Percentiles rank a stretch among this genome's conserved stretches.
Conservation (phyloP, 2,329 filamentous ascomycete species). For the Sarocladium kiliense region DNA sequence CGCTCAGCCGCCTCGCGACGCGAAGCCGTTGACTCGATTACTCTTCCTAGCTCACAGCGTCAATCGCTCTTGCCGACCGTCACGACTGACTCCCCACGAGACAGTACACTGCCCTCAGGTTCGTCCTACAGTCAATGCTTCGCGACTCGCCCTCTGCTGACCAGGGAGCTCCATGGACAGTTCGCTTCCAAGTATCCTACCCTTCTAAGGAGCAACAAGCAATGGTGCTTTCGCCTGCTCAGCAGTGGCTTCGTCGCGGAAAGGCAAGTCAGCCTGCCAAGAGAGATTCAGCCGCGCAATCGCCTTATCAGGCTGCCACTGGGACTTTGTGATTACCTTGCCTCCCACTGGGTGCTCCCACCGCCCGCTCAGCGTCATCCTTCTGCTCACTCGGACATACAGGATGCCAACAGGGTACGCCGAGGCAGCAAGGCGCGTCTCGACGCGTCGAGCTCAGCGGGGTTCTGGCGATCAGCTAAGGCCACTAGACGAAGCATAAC, state of each 20-base stretch:
- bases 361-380: too few relatives aligned
- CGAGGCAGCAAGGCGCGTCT: background rate
- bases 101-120: background rate
- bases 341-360: background rate
- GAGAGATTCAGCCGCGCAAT: background rate
- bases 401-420: too few relatives aligned
- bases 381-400: too few relatives aligned
- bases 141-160: background rate
- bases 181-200: background rate
- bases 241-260: background rate
- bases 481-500: too few relatives aligned
- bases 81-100: background rate
- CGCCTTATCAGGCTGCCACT: background rate
- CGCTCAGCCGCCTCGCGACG: background rate
- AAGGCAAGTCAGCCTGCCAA: background rate
- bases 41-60: background rate
- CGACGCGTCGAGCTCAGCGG: too few relatives aligned
- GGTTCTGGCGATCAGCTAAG: too few relatives aligned
- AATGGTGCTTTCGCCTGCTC: background rate
- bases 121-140: conserved; percentile 1
- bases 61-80: background rate
- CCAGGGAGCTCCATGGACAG: background rate
- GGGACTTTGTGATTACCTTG: conserved; percentile 1
- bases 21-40: background rate
- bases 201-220: background rate